A percentile compares a stretch with the other conserved stretches of the same genome.
Evolutionary conservation across 345 rosid genomes (phyloP).

Genomic region (Microthlaspi erraticum): DNA sequence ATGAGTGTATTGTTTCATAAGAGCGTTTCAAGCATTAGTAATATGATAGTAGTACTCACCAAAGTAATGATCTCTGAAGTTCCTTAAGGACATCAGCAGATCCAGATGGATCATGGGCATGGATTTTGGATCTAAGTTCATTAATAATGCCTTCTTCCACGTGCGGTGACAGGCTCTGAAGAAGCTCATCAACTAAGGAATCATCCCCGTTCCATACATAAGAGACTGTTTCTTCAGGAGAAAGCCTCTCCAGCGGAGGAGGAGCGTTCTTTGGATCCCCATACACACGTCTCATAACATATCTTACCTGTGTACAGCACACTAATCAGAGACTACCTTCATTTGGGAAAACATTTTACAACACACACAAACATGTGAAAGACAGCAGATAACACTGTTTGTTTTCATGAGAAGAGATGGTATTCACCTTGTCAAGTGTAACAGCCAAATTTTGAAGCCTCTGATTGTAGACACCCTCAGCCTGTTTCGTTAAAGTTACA

Average conservation of each 20-base stretch:
- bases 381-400: constrained; percentile 22
- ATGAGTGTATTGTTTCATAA: constrained; percentile 22
- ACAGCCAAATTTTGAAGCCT: constrained; percentile 99
- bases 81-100: constrained; percentile 69
- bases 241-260: constrained; percentile 89
- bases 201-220: constrained; percentile 90
- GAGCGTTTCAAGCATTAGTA: constrained; percentile 7
- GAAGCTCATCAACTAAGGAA: constrained; percentile 87
- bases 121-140: constrained; percentile 76
- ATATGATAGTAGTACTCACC: constrained; percentile 59
- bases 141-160: constrained; percentile 62
- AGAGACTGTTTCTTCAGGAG: constrained; percentile 73
- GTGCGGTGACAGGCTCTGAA: constrained; percentile 79
- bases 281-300: constrained; percentile 89
- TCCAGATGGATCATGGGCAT: constrained; percentile 68
- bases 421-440: constrained; percentile 94
- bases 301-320: constrained; percentile 70
- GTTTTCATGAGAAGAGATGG: constrained; percentile 16
- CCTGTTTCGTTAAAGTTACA: constrained; percentile 56
- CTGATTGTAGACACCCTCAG: constrained; percentile 99
- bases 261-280: constrained; percentile 96
- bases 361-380: constrained; percentile 12
- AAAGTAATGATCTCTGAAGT: constrained; percentile 84
- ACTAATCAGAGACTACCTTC: constrained; percentile 29
- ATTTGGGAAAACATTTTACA: constrained; percentile 2